Conservation (phyloP, 2,329 filamentous ascomycete genomes). For the Westerdykella ornata region DNA sequence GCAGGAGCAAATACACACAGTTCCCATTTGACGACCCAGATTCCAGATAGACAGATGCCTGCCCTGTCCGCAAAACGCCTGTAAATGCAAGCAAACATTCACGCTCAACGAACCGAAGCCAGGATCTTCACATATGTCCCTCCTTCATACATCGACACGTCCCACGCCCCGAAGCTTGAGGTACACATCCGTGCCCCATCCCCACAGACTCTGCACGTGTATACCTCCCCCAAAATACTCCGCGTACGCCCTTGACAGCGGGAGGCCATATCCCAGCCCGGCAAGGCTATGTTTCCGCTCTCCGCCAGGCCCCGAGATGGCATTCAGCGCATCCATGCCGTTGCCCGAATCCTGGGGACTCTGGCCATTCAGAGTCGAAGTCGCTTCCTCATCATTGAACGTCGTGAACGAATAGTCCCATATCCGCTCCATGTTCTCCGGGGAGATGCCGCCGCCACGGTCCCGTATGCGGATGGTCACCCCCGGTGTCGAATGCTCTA, state of each 20-base stretch:
- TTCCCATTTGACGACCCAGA: neutral
- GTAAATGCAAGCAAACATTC: neutral
- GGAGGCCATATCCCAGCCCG: conserved; percentile 86
- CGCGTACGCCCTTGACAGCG: conserved; percentile 84
- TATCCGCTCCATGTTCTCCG: conserved; percentile 75
- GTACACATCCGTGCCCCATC: conserved; percentile 75
- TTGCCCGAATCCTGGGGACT: conserved; percentile 6
- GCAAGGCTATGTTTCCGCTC: conserved; percentile 75
- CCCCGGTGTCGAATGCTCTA: conserved; percentile 57
- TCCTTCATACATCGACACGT: conserved; percentile 26
- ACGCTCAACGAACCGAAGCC: neutral
- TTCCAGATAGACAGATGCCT: neutral
- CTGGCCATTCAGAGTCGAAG: conserved; percentile 41
- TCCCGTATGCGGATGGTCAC: conserved; percentile 95
- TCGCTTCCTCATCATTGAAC: conserved; percentile 62
- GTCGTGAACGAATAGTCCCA: conserved; percentile 99
- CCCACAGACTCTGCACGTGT: conserved; percentile 87
- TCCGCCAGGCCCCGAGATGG: conserved; percentile 64
- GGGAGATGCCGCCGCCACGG: conserved; percentile 85
- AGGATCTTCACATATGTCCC: neutral
- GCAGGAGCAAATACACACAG: neutral
- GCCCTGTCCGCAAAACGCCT: neutral
- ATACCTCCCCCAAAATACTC: conserved; percentile 98
- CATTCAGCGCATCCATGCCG: conserved; percentile 61
- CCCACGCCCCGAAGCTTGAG: conserved; percentile 56